phyloP scores from a whole-genome alignment of 305 asterid genomes.

The Salvia sclarea region DNA sequence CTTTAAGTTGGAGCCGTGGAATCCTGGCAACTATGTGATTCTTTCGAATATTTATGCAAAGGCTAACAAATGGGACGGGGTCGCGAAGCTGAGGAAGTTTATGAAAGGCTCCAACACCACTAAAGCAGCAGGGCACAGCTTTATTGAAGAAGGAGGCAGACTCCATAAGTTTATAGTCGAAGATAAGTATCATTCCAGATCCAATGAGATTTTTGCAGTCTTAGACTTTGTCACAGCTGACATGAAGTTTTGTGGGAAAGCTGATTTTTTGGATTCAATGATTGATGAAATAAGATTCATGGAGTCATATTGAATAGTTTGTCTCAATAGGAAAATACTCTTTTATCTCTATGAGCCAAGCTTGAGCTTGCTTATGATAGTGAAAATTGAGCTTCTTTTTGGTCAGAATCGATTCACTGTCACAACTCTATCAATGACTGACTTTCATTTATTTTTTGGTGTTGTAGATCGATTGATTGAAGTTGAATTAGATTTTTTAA shows the following conservation, averaged over 20 bases:
- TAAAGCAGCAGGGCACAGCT: constrained; percentile 73
- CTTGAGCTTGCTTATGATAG: too few relatives aligned
- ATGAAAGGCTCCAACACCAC: constrained; percentile 64
- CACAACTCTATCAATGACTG: neutral
- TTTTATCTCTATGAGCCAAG: too few relatives aligned
- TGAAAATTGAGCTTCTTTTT: too few relatives aligned
- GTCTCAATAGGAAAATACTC: neutral
- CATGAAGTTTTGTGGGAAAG: constrained; percentile 42
- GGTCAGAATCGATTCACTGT: neutral
- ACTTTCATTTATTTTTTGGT: neutral
- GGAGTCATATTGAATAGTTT: constrained; percentile 29
- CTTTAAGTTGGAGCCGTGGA: constrained; percentile 66
- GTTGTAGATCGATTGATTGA: neutral
- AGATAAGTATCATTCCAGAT: constrained; percentile 66
- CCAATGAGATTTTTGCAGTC: constrained; percentile 46
- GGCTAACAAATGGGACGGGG: constrained; percentile 68
- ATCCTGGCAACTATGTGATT: constrained; percentile 81
- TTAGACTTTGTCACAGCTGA: constrained; percentile 46
- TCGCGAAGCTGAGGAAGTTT: constrained; percentile 65
- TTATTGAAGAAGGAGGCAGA: constrained; percentile 74
- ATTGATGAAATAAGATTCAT: constrained; percentile 37
- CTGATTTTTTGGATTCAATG: constrained; percentile 37
- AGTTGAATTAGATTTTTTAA: neutral
- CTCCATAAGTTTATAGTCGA: constrained; percentile 73
- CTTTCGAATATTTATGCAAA: constrained; percentile 78